A percentile compares a stretch with the other conserved stretches of the same genome.
These are phyloP conservation scores for Hanseniaspora meyeri DNA, from an alignment of 805 yeast species.

Conservation along the genomic window DNA sequence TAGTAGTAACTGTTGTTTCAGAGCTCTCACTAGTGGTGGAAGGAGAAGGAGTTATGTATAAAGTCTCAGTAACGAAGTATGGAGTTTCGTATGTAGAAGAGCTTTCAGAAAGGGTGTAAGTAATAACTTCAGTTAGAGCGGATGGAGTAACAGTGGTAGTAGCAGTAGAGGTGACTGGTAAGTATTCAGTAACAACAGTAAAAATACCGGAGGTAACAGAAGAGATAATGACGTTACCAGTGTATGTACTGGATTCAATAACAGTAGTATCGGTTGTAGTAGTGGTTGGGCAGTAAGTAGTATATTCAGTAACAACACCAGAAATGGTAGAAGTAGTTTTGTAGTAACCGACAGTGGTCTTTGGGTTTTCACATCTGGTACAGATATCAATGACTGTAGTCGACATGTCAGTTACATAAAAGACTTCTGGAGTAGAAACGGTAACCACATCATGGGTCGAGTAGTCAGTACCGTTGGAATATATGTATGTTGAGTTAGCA, in stretches of 20 bases:
- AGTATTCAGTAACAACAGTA: slow-evolving; percentile 17
- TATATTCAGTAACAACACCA: slow-evolving; percentile 14
- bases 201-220: slow-evolving; percentile 15
- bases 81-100: slow-evolving; percentile 11
- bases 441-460: neutral
- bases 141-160: neutral
- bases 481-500: slow-evolving; percentile 3
- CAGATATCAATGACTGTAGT: slow-evolving; percentile 14
- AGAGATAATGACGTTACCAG: slow-evolving; percentile 15
- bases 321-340: slow-evolving; percentile 5
- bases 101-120: neutral
- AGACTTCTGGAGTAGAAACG: slow-evolving; percentile 8
- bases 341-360: slow-evolving; percentile 14
- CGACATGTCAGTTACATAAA: slow-evolving; percentile 12
- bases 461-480: neutral
- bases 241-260: slow-evolving; percentile 13
- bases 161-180: slow-evolving; percentile 14
- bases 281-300: slow-evolving; percentile 13
- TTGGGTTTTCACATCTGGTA: slow-evolving; percentile 13
- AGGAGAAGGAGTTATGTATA: neutral
- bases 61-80: neutral
- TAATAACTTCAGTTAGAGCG: neutral
- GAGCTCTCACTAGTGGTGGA: neutral
- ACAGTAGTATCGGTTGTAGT: slow-evolving; percentile 10
- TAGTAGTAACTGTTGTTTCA: neutral